Base-by-base conservation (phyloP, 139 green algal genomes). In the Chlamydomonas sp. region DNA sequence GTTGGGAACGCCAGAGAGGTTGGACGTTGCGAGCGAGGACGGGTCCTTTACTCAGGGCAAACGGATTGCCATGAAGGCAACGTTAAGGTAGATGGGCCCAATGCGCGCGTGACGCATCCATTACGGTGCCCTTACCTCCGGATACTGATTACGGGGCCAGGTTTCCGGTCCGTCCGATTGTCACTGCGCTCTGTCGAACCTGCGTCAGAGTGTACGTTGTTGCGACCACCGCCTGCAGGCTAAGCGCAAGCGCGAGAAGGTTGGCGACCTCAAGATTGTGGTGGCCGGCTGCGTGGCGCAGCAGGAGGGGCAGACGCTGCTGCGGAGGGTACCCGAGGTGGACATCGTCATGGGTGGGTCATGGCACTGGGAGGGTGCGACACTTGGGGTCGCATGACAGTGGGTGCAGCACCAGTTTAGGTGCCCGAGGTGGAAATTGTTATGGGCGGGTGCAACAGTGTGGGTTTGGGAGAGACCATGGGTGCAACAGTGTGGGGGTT, bases 401-500 rank as follows among this genome's bases (percentile, higher is more conserved):
- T 20, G 76, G 8, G 76, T 49, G 63, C 73, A 12, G 49, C 58
- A 8, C 20, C 14, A 17, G 49, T 18, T 18, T 6, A 57, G 8
- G 95, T 99, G 85, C 97, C 97, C n/a, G 97, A 99, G 92, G 89
- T 99, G 16, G 97, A 99, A 90, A 91, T 99, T n/a, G 97, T 99
- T 18, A 99, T 99, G 9, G 72, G 8, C 20, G 9, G 6, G 14
- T 18, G 61, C 20, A n/a, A 60, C 49, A n/a, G 79, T 78, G 66
- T 58, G 64, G 8, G 4, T 31, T 58, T 79, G 62, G 8, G 72
- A 83, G 62, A n/a, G 78, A 9, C 60, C 6, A 15, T 49, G 62
- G 17, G 67, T 14, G 67, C 60, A 61, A 69, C 16, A 17, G 5
- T 18, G 4, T 9, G 81, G 57, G 20, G 57, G 58, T 2, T n/a